Evolutionary conservation across 352 stramenopile genomes (phyloP).

Genomic region (Phytopythium helicoides): DNA sequence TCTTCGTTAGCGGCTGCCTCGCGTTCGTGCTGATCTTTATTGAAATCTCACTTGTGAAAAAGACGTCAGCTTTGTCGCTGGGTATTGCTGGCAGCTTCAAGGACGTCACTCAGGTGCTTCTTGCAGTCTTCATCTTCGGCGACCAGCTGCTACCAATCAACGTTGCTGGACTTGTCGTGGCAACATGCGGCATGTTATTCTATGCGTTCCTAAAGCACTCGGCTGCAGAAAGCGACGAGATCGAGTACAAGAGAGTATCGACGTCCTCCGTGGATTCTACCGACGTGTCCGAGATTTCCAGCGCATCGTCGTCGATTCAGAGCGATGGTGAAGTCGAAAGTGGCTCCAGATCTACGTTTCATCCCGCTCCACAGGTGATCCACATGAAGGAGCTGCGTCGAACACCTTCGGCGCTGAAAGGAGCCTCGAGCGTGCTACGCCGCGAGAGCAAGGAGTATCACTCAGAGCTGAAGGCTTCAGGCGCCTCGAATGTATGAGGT

Average conservation of each 20-base stretch:
- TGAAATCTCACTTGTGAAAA: slow-evolving; percentile 78
- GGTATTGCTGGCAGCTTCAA: slow-evolving; percentile 80
- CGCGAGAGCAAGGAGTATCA: slow-evolving; percentile 64
- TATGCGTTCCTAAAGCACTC: slow-evolving; percentile 78
- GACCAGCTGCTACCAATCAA: slow-evolving; percentile 67
- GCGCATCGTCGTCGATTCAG: slow-evolving; percentile 5
- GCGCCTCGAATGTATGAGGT: slow-evolving; percentile 25
- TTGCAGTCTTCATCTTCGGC: slow-evolving; percentile 76
- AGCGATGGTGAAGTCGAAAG: not conserved
- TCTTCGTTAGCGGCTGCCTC: slow-evolving; percentile 65
- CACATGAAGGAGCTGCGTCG: slow-evolving; percentile 28
- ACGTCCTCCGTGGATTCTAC: slow-evolving; percentile 8
- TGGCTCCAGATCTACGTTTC: not conserved
- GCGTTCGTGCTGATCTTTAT: slow-evolving; percentile 81
- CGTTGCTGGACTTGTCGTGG: slow-evolving; percentile 60
- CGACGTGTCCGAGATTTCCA: not conserved
- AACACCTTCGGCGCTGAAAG: slow-evolving; percentile 14
- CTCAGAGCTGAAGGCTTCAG: slow-evolving; percentile 7
- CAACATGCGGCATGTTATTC: slow-evolving; percentile 68
- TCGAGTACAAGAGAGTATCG: slow-evolving; percentile 35
- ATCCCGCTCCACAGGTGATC: slow-evolving; percentile 9
- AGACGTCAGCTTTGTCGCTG: slow-evolving; percentile 78
- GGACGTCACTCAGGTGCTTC: slow-evolving; percentile 75
- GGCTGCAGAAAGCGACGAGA: slow-evolving; percentile 12
- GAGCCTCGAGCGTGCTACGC: slow-evolving; percentile 27